phyloP scores from a whole-genome alignment of 805 yeast genomes.

The Barnettozyma wickerhamii region DNA sequence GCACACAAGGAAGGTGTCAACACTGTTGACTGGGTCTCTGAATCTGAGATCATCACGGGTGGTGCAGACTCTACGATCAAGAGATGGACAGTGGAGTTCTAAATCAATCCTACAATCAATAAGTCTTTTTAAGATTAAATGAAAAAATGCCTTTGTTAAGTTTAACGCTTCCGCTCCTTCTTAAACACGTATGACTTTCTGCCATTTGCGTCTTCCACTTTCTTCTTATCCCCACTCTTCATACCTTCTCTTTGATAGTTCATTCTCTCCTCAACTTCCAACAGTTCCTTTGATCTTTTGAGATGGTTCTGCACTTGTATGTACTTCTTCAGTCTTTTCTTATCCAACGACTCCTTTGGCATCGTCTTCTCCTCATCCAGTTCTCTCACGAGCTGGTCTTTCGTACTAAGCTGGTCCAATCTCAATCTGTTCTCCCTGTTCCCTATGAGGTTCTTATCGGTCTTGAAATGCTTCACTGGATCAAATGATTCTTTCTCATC shows the following conservation, averaged over 20 bases:
- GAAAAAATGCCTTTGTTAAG: not conserved
- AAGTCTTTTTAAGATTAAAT: not conserved
- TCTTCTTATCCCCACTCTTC: conserved; percentile 87
- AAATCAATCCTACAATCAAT: not conserved
- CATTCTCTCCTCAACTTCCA: conserved; percentile 65
- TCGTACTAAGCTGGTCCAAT: conserved; percentile 1
- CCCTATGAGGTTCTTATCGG: conserved; percentile 51
- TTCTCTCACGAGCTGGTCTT: conserved; percentile 17
- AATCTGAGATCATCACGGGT: conserved; percentile 51
- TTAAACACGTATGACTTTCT: conserved; percentile 79
- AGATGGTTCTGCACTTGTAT: conserved; percentile 58
- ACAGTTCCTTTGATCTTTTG: conserved; percentile 65
- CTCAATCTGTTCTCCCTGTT: conserved; percentile 6
- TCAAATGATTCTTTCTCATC: conserved; percentile 53
- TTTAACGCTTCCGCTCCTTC: conserved; percentile 57
- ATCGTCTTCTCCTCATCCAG: conserved; percentile 25
- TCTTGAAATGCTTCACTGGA: conserved; percentile 64
- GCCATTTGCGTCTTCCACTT: conserved; percentile 63
- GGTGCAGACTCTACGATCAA: conserved; percentile 84
- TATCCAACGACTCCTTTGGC: conserved; percentile 37
- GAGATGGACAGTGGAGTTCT: conserved; percentile 48
- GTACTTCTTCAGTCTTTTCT: conserved; percentile 57
- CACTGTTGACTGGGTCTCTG: conserved; percentile 62
- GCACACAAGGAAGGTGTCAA: conserved; percentile 90
- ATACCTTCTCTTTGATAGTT: conserved; percentile 79